These are phyloP conservation scores for Zymoseptoria crescenta DNA, from an alignment of 2,329 filamentous ascomycete species.

Conservation along the genomic window DNA sequence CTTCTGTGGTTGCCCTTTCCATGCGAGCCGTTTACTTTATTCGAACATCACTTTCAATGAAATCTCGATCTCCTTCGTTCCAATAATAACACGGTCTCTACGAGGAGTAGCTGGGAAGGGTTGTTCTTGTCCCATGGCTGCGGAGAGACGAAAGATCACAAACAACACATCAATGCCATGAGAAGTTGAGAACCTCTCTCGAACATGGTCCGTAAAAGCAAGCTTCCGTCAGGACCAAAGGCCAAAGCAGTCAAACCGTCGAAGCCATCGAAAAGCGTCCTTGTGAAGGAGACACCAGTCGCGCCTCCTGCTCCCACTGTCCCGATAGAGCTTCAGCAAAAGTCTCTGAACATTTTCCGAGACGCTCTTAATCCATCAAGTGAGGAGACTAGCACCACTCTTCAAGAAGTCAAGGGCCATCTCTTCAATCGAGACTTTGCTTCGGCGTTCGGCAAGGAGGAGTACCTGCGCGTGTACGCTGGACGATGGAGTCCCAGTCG, in stretches of 20 bases:
- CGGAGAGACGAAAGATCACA: neutral
- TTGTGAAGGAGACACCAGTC: neutral
- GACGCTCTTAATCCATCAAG: conserved; percentile 40
- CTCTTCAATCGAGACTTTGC: conserved; percentile 81
- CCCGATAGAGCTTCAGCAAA: conserved; percentile 50
- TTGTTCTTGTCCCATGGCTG: neutral
- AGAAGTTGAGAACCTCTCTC: neutral
- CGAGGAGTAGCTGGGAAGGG: too few species aligned
- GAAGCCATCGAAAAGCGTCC: neutral
- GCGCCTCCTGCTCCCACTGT: neutral
- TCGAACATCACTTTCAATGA: neutral
- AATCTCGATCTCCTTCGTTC: neutral
- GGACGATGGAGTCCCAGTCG: conserved; percentile 84
- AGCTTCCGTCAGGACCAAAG: neutral
- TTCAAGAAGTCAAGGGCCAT: conserved; percentile 80
- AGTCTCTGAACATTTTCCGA: conserved; percentile 65
- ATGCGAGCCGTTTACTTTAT: neutral
- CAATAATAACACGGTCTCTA: neutral
- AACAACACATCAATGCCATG: neutral
- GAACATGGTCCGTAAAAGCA: neutral
- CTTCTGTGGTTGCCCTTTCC: neutral
- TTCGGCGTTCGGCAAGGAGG: conserved; percentile 63
- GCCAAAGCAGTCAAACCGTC: neutral
- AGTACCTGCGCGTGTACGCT: conserved; percentile 74
- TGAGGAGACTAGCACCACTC: conserved; percentile 32